Conservation (phyloP, 306 rosid genomes). For the Fragaria nilgerrensis region DNA sequence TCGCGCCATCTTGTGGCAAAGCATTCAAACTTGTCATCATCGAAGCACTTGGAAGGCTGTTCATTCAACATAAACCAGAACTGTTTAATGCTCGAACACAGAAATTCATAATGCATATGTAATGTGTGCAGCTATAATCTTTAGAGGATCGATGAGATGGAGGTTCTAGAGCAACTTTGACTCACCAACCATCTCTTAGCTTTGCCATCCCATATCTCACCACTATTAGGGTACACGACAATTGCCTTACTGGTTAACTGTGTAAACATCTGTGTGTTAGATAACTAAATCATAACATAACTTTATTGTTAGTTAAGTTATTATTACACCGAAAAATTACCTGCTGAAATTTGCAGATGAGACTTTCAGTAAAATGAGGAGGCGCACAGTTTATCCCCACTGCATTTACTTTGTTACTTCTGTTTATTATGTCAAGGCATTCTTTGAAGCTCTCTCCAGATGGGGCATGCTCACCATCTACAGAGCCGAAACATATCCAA, state of each 20-base stretch:
- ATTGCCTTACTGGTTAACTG: conserved; percentile 78
- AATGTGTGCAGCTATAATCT: neutral
- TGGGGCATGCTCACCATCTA: conserved; percentile 83
- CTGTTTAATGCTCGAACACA: conserved; percentile 9
- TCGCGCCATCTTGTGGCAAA: conserved; percentile 68
- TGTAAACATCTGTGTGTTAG: conserved; percentile 5
- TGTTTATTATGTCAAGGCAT: conserved; percentile 58
- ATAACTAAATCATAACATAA: neutral
- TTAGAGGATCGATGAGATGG: conserved; percentile 6
- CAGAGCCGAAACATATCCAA: conserved; percentile 85
- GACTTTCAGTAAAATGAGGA: conserved; percentile 69
- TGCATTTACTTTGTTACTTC: conserved; percentile 58
- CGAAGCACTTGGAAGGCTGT: conserved; percentile 77
- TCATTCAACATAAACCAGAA: conserved; percentile 24
- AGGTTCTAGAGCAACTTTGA: neutral
- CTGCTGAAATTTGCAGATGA: conserved; percentile 63
- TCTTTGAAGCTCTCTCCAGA: conserved; percentile 81
- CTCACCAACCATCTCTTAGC: conserved; percentile 88
- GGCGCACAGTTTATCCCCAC: conserved; percentile 93
- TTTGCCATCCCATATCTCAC: conserved; percentile 86
- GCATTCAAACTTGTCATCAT: conserved; percentile 52
- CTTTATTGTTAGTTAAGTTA: too few species aligned
- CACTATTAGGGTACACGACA: conserved; percentile 82
- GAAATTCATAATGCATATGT: neutral
- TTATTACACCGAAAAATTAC: conserved; percentile 23